Percentiles rank a stretch among this genome's conserved stretches.
Conservation (phyloP, 2,329 filamentous ascomycete genomes). For the Stemphylium lycopersici region DNA sequence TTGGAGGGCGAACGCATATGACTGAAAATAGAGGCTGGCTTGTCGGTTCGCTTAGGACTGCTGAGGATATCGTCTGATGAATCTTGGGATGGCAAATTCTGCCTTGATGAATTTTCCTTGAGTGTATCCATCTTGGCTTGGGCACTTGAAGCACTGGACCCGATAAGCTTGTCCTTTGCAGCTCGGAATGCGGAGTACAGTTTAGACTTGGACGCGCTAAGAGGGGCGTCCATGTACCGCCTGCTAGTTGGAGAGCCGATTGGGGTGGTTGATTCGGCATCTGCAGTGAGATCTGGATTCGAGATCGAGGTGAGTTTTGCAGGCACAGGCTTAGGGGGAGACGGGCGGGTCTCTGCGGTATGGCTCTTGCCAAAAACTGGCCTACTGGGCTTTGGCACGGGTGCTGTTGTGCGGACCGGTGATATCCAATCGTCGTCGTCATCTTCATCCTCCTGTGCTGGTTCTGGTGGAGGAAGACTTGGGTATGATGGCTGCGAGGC, state of each 20-base stretch:
- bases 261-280: slow-evolving; percentile 61
- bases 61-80: slow-evolving; percentile 44
- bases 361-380: slow-evolving; percentile 66
- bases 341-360: slow-evolving; percentile 57
- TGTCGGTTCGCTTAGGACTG: slow-evolving; percentile 44
- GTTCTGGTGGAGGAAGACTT: slow-evolving; percentile 40
- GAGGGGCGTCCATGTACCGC: slow-evolving; percentile 72
- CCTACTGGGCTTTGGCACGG: slow-evolving; percentile 41
- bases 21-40: slow-evolving; percentile 40
- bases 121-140: slow-evolving; percentile 64
- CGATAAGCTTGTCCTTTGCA: slow-evolving; percentile 84
- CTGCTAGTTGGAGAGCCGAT: slow-evolving; percentile 59
- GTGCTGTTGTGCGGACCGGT: slow-evolving; percentile 53
- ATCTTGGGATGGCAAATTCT: slow-evolving; percentile 28
- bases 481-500: slow-evolving; percentile 50
- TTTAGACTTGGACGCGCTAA: slow-evolving; percentile 92
- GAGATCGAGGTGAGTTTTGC: slow-evolving; percentile 55
- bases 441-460: slow-evolving; percentile 21
- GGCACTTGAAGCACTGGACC: slow-evolving; percentile 66
- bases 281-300: slow-evolving; percentile 49
- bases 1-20: slow-evolving; percentile 46
- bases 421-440: slow-evolving; percentile 64
- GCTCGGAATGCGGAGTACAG: slow-evolving; percentile 89
- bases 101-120: slow-evolving; percentile 40
- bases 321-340: slow-evolving; percentile 51